phyloP scores from a whole-genome alignment of 2,329 filamentous ascomycete species.

The Penicillium sp. region DNA sequence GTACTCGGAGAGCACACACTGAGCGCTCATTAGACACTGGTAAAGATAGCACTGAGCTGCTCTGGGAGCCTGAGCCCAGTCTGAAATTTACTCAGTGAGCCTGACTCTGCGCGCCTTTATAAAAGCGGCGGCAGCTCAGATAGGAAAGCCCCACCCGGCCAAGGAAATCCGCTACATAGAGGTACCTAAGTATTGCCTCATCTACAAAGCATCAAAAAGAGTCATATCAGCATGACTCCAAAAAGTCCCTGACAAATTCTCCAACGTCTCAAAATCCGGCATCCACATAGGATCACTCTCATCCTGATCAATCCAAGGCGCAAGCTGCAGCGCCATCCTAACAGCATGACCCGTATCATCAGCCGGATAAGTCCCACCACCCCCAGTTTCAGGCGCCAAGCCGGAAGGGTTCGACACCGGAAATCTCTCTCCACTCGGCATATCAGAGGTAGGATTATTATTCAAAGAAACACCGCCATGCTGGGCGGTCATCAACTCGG shows the following conservation, averaged over 20 bases:
- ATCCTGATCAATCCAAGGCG: conserved; percentile 42
- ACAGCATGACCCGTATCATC: conserved; percentile 35
- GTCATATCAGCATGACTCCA: conserved; percentile 30
- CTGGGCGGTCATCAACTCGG: conserved; percentile 43
- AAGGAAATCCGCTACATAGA: too few relatives aligned
- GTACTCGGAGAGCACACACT: too few relatives aligned
- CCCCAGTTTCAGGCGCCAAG: conserved; percentile 10
- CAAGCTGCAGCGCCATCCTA: conserved; percentile 40
- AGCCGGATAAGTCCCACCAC: conserved; percentile 13
- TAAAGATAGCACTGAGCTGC: too few relatives aligned
- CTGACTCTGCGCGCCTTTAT: too few relatives aligned
- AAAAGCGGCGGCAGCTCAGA: too few relatives aligned
- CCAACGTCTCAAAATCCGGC: conserved; percentile 40
- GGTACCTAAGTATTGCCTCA: too few relatives aligned
- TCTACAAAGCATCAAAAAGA: conserved; percentile 26
- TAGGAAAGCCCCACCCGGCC: too few relatives aligned
- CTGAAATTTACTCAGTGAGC: too few relatives aligned
- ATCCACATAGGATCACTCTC: conserved; percentile 39
- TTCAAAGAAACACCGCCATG: conserved; percentile 17
- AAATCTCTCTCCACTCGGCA: conserved; percentile 18
- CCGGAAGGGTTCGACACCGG: conserved; percentile 8
- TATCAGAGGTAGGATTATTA: conserved; percentile 13
- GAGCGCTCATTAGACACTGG: too few relatives aligned
- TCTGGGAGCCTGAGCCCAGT: too few relatives aligned
- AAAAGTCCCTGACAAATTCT: conserved; percentile 31